phyloP scores from a whole-genome alignment of 192 early-diverging fungal genomes.

The Backusella morwellensis region DNA sequence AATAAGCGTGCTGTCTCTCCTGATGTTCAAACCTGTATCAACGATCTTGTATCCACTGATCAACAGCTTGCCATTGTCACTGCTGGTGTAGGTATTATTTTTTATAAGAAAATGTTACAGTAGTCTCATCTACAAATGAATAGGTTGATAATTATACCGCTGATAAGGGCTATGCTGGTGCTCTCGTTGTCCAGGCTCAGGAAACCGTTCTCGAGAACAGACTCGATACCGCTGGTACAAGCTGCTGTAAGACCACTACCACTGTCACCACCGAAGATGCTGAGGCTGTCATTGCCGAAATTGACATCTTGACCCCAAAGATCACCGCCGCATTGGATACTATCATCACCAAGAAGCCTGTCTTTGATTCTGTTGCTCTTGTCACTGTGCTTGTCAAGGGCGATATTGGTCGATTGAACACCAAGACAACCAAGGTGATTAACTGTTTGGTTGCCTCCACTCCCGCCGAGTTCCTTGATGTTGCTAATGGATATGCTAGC shows the following conservation, averaged over 20 bases:
- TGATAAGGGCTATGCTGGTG: background rate
- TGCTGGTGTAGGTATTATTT: background rate
- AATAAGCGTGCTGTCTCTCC: background rate
- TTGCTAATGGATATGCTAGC: background rate
- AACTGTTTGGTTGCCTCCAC: slow-evolving; percentile 8
- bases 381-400: background rate
- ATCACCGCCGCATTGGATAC: background rate
- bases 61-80: background rate
- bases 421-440: background rate
- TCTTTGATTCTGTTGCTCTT: background rate
- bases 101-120: background rate
- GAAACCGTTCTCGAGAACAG: background rate
- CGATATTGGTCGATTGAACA: background rate
- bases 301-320: background rate
- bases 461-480: background rate
- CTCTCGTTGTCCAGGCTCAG: background rate
- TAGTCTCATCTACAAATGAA: background rate
- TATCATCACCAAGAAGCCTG: slow-evolving; percentile 9
- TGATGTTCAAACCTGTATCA: slow-evolving; percentile 5
- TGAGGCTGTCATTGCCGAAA: background rate
- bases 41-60: background rate
- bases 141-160: slow-evolving; percentile 2
- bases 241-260: background rate
- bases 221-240: background rate
- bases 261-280: slow-evolving; percentile 5